Percentiles rank a stretch among this genome's conserved stretches.
phyloP scores from a whole-genome alignment of 192 early-diverging fungal species.

The Coemansia sp. region DNA sequence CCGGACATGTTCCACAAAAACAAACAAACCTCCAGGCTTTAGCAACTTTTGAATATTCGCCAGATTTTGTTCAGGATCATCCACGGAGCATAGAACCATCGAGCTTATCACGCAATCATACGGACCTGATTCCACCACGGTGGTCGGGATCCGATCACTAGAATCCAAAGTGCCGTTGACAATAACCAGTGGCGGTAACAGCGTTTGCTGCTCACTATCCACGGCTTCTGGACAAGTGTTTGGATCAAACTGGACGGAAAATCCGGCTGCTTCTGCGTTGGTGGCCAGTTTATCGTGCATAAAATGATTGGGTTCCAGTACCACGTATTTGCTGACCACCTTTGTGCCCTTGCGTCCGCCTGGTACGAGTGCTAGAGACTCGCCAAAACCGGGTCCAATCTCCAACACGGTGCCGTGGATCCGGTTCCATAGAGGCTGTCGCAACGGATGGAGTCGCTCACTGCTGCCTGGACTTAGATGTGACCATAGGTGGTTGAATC shows the following conservation, averaged over 20 bases:
- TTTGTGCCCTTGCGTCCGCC: not conserved
- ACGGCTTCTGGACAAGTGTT: slow-evolving; percentile 19
- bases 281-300: slow-evolving; percentile 19
- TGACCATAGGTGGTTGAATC: slow-evolving; percentile 32
- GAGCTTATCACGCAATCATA: slow-evolving; percentile 37
- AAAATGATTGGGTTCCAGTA: slow-evolving; percentile 31
- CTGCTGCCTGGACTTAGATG: slow-evolving; percentile 11
- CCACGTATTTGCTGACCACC: slow-evolving; percentile 16
- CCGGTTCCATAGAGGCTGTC: slow-evolving; percentile 27
- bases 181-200: slow-evolving; percentile 24
- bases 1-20: slow-evolving; percentile 47
- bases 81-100: slow-evolving; percentile 42
- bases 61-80: slow-evolving; percentile 24
- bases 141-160: slow-evolving; percentile 13
- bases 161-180: slow-evolving; percentile 45
- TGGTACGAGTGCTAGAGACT: slow-evolving; percentile 18
- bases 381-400: slow-evolving; percentile 36
- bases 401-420: slow-evolving; percentile 39
- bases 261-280: slow-evolving; percentile 22
- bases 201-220: too few species aligned
- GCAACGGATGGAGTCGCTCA: slow-evolving; percentile 14
- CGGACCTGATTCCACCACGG: slow-evolving; percentile 23
- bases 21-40: slow-evolving; percentile 31
- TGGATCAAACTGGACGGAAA: slow-evolving; percentile 26
- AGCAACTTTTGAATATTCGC: slow-evolving; percentile 24